Evolutionary conservation across 345 rosid species (phyloP).

Genomic region (Atalantia buxifolia): DNA sequence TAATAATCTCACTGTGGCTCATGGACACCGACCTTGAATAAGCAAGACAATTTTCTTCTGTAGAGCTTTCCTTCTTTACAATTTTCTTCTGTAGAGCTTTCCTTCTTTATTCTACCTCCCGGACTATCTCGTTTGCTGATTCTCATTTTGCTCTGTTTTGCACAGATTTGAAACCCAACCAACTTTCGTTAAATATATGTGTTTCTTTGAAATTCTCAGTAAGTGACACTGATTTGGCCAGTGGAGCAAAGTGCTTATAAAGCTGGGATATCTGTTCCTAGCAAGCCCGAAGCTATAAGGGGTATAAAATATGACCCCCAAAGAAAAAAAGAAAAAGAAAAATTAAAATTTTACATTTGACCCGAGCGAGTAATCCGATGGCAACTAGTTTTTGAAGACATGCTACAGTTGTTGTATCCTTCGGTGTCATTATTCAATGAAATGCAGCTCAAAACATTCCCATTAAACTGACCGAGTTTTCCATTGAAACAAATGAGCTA

Average conservation of each 20-base stretch:
- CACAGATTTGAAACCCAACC: not conserved
- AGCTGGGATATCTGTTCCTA: not conserved
- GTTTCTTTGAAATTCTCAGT: not conserved
- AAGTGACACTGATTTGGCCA: not conserved
- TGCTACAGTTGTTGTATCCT: too few relatives aligned
- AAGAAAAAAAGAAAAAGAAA: too few relatives aligned
- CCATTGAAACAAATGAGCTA: too few relatives aligned
- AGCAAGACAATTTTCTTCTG: not conserved
- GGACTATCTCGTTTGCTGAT: not conserved
- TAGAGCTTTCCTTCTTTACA: not conserved
- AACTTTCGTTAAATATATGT: not conserved
- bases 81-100: not conserved
- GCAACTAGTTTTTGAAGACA: too few relatives aligned
- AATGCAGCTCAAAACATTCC: too few relatives aligned
- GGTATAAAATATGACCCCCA: too few relatives aligned
- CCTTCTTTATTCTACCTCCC: not conserved
- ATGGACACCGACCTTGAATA: not conserved
- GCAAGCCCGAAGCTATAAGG: too few relatives aligned
- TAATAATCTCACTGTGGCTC: constrained; percentile 17
- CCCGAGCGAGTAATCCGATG: too few relatives aligned
- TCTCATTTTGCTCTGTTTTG: not conserved
- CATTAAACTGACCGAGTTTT: too few relatives aligned
- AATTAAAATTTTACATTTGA: too few relatives aligned
- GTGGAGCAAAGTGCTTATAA: not conserved
- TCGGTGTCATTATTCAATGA: too few relatives aligned